Percentiles rank a stretch among this genome's conserved stretches.
phyloP scores from a whole-genome alignment of 192 early-diverging fungal species.

The Podila epicladia region DNA sequence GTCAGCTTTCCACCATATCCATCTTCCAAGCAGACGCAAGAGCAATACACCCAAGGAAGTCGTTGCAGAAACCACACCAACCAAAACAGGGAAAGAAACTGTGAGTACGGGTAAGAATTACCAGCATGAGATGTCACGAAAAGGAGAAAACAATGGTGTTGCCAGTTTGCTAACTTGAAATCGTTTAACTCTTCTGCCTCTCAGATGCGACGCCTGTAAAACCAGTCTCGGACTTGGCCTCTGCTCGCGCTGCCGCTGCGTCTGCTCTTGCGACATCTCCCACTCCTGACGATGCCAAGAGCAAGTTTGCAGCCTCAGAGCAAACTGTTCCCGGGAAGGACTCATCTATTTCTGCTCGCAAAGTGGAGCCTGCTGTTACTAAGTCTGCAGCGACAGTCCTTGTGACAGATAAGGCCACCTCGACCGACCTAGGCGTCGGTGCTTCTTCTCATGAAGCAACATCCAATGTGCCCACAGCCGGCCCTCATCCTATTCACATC shows the following conservation, averaged over 20 bases:
- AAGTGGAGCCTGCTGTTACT: background rate
- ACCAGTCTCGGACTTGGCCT: background rate
- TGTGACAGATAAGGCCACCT: slow-evolving; percentile 18
- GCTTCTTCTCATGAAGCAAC: background rate
- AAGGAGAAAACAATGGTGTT: too few species aligned
- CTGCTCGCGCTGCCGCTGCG: background rate
- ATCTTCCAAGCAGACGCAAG: background rate
- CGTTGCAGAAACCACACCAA: background rate
- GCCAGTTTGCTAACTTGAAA: background rate
- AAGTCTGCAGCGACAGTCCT: background rate
- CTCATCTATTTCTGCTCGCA: slow-evolving; percentile 13
- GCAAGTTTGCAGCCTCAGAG: too few species aligned
- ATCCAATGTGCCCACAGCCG: background rate
- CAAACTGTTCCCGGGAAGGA: background rate
- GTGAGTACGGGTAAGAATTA: too few species aligned
- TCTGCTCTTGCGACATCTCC: background rate
- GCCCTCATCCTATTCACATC: background rate
- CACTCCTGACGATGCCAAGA: background rate
- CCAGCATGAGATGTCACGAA: too few species aligned
- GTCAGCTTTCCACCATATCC: background rate
- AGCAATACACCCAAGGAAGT: background rate
- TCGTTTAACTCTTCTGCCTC: background rate
- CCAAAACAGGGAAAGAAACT: too few species aligned
- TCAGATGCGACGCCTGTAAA: background rate
- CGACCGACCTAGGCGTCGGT: background rate